These are phyloP conservation scores for Daedaleopsis sinensis DNA, from an alignment of 768 basidiomycete genomes.

Conservation along the genomic window DNA sequence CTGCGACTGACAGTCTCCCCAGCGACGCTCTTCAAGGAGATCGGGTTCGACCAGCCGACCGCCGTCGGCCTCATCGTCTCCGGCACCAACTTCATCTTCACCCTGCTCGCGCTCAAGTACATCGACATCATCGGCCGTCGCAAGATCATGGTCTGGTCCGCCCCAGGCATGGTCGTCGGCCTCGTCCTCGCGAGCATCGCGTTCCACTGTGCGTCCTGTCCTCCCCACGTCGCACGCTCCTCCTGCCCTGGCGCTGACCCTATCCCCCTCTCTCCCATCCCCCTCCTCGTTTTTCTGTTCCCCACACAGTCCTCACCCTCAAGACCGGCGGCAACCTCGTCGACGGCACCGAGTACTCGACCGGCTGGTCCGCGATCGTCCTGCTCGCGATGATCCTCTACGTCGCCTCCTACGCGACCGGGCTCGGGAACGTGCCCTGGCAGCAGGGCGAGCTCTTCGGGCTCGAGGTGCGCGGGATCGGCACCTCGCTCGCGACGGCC, in stretches of 20 bases:
- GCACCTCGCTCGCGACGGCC: conserved; percentile 73
- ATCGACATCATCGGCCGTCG: conserved; percentile 75
- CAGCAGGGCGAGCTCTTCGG: conserved; percentile 85
- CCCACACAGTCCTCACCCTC: conserved; percentile 53
- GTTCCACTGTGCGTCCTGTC: conserved; percentile 58
- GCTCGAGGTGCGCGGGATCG: conserved; percentile 79
- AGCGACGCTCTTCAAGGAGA: conserved; percentile 76
- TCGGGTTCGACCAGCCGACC: conserved; percentile 83
- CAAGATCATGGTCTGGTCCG: conserved; percentile 68
- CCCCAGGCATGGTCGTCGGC: conserved; percentile 74
- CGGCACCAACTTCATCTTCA: conserved; percentile 79
- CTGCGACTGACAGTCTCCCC: conserved; percentile 36
- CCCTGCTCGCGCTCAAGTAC: conserved; percentile 72
- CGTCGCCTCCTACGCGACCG: conserved; percentile 80
- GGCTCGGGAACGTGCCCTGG: conserved; percentile 84
- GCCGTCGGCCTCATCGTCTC: conserved; percentile 81
- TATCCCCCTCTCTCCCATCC: too few species aligned
- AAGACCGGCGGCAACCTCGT: conserved; percentile 63
- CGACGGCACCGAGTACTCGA: conserved; percentile 59
- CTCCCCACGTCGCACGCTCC: neutral
- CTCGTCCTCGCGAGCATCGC: conserved; percentile 64
- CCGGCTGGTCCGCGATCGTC: conserved; percentile 66
- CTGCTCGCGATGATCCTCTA: conserved; percentile 83
- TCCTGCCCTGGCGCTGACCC: neutral
- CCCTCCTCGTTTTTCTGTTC: too few species aligned